Conservation (phyloP, 495 filamentous ascomycete species). For the Penicillium lagena region DNA sequence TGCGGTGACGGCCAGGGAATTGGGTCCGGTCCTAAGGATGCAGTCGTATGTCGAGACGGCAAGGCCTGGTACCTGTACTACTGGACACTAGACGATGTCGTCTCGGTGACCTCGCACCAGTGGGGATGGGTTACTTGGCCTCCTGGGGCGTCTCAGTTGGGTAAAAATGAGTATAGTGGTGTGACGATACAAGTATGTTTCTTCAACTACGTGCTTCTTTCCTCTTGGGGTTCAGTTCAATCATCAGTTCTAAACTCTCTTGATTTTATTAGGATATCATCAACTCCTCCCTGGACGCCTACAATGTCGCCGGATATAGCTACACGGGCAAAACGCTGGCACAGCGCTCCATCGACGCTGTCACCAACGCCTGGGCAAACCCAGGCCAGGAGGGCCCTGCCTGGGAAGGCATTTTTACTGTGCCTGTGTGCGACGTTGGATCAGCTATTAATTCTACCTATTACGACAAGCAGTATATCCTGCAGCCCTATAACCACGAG, state of each 20-base stretch:
- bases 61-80: slow-evolving; percentile 26
- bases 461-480: slow-evolving; percentile 12
- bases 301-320: slow-evolving; percentile 16
- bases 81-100: slow-evolving; percentile 14
- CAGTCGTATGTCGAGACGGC: slow-evolving; percentile 13
- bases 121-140: slow-evolving; percentile 18
- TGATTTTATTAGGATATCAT: slow-evolving; percentile 14
- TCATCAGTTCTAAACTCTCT: neutral
- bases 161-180: slow-evolving; percentile 9
- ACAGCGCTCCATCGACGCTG: slow-evolving; percentile 10
- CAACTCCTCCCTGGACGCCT: slow-evolving; percentile 19
- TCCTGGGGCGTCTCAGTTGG: slow-evolving; percentile 10
- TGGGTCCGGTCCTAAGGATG: slow-evolving; percentile 12
- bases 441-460: slow-evolving; percentile 6
- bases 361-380: neutral
- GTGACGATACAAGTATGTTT: slow-evolving; percentile 8
- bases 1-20: slow-evolving; percentile 20
- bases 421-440: slow-evolving; percentile 22
- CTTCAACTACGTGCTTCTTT: no score
- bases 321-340: slow-evolving; percentile 9
- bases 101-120: slow-evolving; percentile 11
- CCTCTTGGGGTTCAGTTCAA: no score
- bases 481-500: slow-evolving; percentile 19
- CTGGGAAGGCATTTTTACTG: slow-evolving; percentile 24
- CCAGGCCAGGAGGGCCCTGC: slow-evolving; percentile 3